Evolutionary conservation across 2,329 filamentous ascomycete species (phyloP).

Genomic region (Penicillium oxalicum): DNA sequence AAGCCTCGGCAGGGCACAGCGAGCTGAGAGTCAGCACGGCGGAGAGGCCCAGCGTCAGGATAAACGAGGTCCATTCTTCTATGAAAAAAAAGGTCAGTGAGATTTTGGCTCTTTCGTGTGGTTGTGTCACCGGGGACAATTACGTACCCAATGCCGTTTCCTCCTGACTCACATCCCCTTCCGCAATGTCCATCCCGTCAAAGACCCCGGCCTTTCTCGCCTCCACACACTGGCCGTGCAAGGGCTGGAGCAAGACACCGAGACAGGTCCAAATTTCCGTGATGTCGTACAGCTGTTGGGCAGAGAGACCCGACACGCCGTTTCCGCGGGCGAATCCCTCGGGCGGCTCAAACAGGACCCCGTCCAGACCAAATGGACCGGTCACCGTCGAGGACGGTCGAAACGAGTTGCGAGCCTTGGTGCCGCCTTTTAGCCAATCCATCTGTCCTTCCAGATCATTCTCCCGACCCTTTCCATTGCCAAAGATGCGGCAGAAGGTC

Average conservation of each 20-base stretch:
- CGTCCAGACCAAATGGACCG: slow-evolving; percentile 47
- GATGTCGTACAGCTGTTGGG: slow-evolving; percentile 57
- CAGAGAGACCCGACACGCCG: slow-evolving; percentile 44
- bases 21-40: slow-evolving; percentile 49
- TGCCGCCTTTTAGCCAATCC: slow-evolving; percentile 58
- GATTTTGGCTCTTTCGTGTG: neutral
- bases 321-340: slow-evolving; percentile 56
- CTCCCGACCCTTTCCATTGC: slow-evolving; percentile 52
- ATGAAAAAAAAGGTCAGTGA: slow-evolving; percentile 14
- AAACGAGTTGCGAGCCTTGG: slow-evolving; percentile 44
- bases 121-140: neutral
- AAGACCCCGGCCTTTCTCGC: slow-evolving; percentile 54
- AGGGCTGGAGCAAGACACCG: slow-evolving; percentile 49
- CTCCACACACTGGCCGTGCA: slow-evolving; percentile 50
- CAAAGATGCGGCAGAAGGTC: slow-evolving; percentile 61
- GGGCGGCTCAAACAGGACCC: slow-evolving; percentile 51
- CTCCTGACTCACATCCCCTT: slow-evolving; percentile 38
- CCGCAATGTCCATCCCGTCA: slow-evolving; percentile 48
- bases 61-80: slow-evolving; percentile 58
- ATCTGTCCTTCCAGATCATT: slow-evolving; percentile 55
- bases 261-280: slow-evolving; percentile 60
- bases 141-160: slow-evolving; percentile 48
- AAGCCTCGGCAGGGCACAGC: slow-evolving; percentile 35
- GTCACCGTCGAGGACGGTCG: slow-evolving; percentile 40
- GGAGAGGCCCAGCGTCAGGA: slow-evolving; percentile 54